Evolutionary conservation across 108 stramenopile genomes (phyloP).

Genomic region (Fragilaria crotonensis): DNA sequence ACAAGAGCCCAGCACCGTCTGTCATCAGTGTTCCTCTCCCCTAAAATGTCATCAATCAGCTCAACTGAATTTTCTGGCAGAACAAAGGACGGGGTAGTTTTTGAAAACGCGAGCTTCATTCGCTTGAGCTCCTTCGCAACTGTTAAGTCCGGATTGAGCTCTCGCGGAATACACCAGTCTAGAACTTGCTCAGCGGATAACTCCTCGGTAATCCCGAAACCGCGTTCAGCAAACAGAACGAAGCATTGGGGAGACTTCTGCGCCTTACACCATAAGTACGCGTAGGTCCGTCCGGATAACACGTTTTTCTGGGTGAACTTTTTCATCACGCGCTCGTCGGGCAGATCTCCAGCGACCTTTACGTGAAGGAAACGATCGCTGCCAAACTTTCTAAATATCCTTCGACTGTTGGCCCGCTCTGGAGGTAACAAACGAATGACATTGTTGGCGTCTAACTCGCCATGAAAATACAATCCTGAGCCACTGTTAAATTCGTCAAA

Average conservation of each 20-base stretch:
- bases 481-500: no score
- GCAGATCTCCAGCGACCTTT: not conserved
- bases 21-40: constrained; percentile 6
- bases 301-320: constrained; percentile 3
- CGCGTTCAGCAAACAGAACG: constrained; percentile 27
- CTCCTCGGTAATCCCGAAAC: constrained; percentile 21
- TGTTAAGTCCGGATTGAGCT: constrained; percentile 11
- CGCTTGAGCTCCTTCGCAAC: constrained; percentile 23
- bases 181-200: constrained; percentile 11
- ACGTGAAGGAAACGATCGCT: constrained; percentile 23
- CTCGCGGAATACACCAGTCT: constrained; percentile 12
- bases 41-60: constrained; percentile 12
- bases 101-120: constrained; percentile 26
- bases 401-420: constrained; percentile 5
- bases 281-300: constrained; percentile 21
- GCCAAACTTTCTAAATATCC: constrained; percentile 23
- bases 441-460: not conserved
- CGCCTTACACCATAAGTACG: constrained; percentile 19
- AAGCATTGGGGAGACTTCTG: constrained; percentile 13
- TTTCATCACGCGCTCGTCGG: constrained; percentile 1
- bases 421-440: not conserved
- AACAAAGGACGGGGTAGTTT: constrained; percentile 9
- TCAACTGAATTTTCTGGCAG: constrained; percentile 8
- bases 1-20: constrained; percentile 29
- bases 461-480: not conserved